Percentiles rank a stretch among this genome's conserved stretches.
phyloP scores from a whole-genome alignment of 2,329 filamentous ascomycete genomes.

The Penicillium vulpinum region DNA sequence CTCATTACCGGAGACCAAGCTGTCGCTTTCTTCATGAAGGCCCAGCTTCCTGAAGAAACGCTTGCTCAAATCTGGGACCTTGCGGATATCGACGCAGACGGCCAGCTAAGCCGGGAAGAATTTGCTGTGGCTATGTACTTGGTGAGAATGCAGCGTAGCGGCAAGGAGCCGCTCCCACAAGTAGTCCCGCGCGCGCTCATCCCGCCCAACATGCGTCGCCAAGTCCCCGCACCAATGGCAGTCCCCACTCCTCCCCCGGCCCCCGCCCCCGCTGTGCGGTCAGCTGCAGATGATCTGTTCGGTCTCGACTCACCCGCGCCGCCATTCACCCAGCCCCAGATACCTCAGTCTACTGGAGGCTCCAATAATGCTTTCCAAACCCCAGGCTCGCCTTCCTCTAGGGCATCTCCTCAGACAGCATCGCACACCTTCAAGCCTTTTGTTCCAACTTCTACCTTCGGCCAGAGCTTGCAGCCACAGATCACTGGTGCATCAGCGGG shows the following conservation, averaged over 20 bases:
- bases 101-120: constrained; percentile 80
- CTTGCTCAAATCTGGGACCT: constrained; percentile 97
- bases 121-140: constrained; percentile 98
- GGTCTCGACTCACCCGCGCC: constrained; percentile 72
- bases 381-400: constrained; percentile 49
- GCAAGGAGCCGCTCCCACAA: constrained; percentile 69
- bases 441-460: constrained; percentile 87
- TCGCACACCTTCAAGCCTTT: constrained; percentile 79
- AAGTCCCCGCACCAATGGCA: constrained; percentile 38
- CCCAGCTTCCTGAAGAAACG: constrained; percentile 80
- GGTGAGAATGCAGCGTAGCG: constrained; percentile 83
- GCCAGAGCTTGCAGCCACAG: constrained; percentile 75
- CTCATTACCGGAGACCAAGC: constrained; percentile 93
- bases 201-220: constrained; percentile 76
- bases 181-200: constrained; percentile 78
- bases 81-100: constrained; percentile 88
- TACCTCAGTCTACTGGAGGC: constrained; percentile 70
- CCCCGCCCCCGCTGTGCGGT: constrained; percentile 58
- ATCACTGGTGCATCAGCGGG: constrained; percentile 64
- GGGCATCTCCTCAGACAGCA: constrained; percentile 38
- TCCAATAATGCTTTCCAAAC: constrained; percentile 61
- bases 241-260: constrained; percentile 47
- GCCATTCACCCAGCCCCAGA: constrained; percentile 57
- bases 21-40: constrained; percentile 90
- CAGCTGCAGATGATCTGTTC: constrained; percentile 90